Evolutionary conservation across 2,329 filamentous ascomycete species (phyloP).

Genomic region (Rutstroemia sp.): DNA sequence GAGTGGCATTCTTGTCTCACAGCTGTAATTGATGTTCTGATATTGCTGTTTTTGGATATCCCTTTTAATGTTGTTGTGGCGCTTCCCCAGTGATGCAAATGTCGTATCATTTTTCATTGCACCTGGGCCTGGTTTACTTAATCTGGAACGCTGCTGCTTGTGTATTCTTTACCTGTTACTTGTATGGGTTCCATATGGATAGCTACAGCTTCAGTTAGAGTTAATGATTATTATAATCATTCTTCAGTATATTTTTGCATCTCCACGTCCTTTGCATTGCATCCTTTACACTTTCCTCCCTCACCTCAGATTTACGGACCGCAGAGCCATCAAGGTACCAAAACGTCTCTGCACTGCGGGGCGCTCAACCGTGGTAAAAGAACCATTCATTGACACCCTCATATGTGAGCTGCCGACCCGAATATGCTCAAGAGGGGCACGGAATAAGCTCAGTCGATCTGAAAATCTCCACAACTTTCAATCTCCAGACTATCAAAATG

Average conservation of each 20-base stretch:
- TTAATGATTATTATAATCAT: conserved; percentile 7
- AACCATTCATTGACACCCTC: not conserved
- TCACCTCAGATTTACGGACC: too few species aligned
- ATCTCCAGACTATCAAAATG: not conserved
- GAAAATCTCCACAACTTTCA: not conserved
- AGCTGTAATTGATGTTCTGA: not conserved
- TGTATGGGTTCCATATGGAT: not conserved
- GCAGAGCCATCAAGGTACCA: too few species aligned
- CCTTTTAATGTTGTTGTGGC: too few species aligned
- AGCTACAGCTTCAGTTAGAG: conserved; percentile 3
- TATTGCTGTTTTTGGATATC: not conserved
- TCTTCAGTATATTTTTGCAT: not conserved
- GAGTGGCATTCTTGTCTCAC: not conserved
- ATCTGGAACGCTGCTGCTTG: not conserved
- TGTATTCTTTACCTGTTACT: not conserved
- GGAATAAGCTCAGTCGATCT: not conserved
- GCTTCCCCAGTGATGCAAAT: not conserved
- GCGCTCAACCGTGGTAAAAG: not conserved
- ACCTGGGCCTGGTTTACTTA: not conserved
- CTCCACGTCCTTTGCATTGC: not conserved
- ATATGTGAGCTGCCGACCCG: not conserved
- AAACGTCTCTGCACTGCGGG: not conserved
- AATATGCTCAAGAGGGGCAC: not conserved
- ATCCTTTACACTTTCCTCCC: not conserved
- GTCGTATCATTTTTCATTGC: not conserved